A percentile compares a stretch with the other conserved stretches of the same genome.
phyloP scores from a whole-genome alignment of 352 stramenopile genomes.

The Globisporangium radiosum region DNA sequence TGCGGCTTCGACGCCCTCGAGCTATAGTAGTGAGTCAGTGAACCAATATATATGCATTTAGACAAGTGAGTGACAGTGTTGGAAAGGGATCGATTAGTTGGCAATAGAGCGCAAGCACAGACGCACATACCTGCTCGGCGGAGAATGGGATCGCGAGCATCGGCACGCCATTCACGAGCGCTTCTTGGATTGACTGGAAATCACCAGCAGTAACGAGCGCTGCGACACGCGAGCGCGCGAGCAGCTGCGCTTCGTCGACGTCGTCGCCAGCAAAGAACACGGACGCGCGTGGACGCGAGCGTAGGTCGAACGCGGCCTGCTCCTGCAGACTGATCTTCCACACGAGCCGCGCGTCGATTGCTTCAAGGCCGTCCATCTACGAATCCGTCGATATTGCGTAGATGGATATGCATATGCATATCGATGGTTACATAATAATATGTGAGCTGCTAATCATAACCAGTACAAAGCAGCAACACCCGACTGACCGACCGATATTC shows the following conservation, averaged over 20 bases:
- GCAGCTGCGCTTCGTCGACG: slow-evolving; percentile 37
- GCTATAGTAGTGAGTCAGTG: slow-evolving; percentile 13
- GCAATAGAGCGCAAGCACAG: not conserved
- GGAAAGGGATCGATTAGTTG: no score
- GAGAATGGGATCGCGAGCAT: slow-evolving; percentile 69
- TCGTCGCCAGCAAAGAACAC: slow-evolving; percentile 48
- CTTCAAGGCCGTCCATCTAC: slow-evolving; percentile 55
- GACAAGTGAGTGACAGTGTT: not conserved
- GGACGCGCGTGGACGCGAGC: slow-evolving; percentile 29
- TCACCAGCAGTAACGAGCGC: slow-evolving; percentile 57
- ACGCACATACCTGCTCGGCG: slow-evolving; percentile 44
- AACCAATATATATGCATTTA: no score
- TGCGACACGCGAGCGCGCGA: slow-evolving; percentile 29
- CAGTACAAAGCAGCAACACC: slow-evolving; percentile 8
- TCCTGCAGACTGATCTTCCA: slow-evolving; percentile 57
- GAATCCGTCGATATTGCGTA: not conserved
- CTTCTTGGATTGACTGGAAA: slow-evolving; percentile 51
- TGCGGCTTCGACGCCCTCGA: slow-evolving; percentile 58
- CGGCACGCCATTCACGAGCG: slow-evolving; percentile 49
- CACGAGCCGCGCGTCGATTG: slow-evolving; percentile 38
- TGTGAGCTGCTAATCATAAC: not conserved
- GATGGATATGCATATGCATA: no score
- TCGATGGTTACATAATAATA: no score
- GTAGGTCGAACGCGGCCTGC: slow-evolving; percentile 51
- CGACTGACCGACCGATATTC: no score